Evolutionary conservation across 106 monocot species (phyloP).

Genomic region (Acorus gramineus): DNA sequence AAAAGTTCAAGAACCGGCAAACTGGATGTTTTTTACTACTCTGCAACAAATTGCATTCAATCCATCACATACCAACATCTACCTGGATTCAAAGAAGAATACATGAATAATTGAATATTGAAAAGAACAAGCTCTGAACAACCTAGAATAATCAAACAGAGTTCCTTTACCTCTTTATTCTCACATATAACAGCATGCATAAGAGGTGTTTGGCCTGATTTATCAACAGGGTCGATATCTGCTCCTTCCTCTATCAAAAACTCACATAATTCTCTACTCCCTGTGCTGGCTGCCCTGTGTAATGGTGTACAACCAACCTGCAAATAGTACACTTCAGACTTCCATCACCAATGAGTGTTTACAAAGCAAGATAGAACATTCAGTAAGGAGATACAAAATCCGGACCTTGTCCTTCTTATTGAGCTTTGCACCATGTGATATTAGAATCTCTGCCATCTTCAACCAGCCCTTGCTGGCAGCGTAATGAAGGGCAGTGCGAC

Average conservation of each 20-base stretch:
- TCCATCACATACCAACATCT: too few species aligned
- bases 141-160: neutral
- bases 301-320: slow-evolving; percentile 91
- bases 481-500: slow-evolving; percentile 92
- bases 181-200: slow-evolving; percentile 77
- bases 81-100: neutral
- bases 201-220: slow-evolving; percentile 74
- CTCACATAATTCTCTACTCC: slow-evolving; percentile 73
- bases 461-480: slow-evolving; percentile 92
- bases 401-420: slow-evolving; percentile 82
- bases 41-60: too few species aligned
- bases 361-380: neutral
- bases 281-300: slow-evolving; percentile 87
- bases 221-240: slow-evolving; percentile 70
- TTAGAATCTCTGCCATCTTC: slow-evolving; percentile 69
- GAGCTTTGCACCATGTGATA: slow-evolving; percentile 67
- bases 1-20: too few species aligned
- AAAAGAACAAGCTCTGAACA: neutral
- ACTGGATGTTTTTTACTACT: too few species aligned
- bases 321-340: slow-evolving; percentile 5
- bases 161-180: slow-evolving; percentile 63
- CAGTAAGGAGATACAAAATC: neutral
- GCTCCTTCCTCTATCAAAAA: slow-evolving; percentile 95
- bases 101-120: neutral
- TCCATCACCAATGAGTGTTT: neutral